Percentiles rank a stretch among this genome's conserved stretches.
Evolutionary conservation across 257 asterid species (phyloP).

Genomic region (Primulina huaijiensis): DNA sequence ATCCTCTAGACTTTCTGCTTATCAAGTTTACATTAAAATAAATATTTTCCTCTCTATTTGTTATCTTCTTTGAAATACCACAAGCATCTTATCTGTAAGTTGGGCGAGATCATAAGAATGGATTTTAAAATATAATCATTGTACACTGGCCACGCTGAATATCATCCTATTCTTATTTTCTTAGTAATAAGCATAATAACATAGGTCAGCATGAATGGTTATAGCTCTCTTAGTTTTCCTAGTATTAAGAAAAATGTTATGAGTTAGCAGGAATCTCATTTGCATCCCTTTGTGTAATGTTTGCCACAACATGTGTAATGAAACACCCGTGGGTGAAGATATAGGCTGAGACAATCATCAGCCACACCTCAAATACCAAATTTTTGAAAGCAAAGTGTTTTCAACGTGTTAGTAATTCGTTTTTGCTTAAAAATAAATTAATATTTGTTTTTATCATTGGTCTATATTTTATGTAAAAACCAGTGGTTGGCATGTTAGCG

Average conservation of each 20-base stretch:
- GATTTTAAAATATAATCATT: not conserved
- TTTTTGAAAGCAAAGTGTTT: not conserved
- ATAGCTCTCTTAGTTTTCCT: not conserved
- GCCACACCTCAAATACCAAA: not conserved
- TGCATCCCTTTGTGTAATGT: not conserved
- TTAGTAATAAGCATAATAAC: not conserved
- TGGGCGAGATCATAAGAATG: not conserved
- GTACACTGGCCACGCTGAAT: not conserved
- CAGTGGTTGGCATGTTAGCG: not conserved
- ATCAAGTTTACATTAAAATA: not conserved
- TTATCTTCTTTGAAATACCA: not conserved
- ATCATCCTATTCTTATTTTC: not conserved
- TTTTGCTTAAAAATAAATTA: too few relatives aligned
- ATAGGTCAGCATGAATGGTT: not conserved
- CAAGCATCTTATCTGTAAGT: not conserved
- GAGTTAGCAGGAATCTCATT: conserved; percentile 16
- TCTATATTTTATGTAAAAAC: too few relatives aligned
- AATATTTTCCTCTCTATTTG: not conserved
- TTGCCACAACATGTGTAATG: not conserved
- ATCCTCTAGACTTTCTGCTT: not conserved
- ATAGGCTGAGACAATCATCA: not conserved
- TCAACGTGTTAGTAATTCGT: not conserved
- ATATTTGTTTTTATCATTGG: not conserved
- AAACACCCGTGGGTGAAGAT: not conserved
- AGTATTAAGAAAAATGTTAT: not conserved